A percentile compares a stretch with the other conserved stretches of the same genome.
Evolutionary conservation across 805 yeast species (phyloP).

Genomic region (Candida schatavii): DNA sequence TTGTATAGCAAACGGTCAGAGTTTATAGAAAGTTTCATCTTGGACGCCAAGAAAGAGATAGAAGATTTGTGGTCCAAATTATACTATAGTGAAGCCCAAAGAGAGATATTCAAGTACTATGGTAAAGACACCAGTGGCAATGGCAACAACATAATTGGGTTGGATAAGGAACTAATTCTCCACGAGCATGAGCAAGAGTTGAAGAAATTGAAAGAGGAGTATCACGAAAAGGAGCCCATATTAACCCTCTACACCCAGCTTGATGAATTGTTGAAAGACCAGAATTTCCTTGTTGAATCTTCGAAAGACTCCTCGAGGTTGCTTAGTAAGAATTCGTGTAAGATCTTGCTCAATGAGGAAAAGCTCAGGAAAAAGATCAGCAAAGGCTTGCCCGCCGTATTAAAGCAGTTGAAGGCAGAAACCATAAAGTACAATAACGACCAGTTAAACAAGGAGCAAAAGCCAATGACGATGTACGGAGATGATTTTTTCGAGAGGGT

Average conservation of each 20-base stretch:
- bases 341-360: constrained; percentile 77
- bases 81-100: constrained; percentile 54
- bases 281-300: constrained; percentile 60
- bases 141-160: constrained; percentile 25
- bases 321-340: constrained; percentile 71
- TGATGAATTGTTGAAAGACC: constrained; percentile 56
- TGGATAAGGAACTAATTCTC: constrained; percentile 57
- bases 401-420: constrained; percentile 48
- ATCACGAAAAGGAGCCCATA: constrained; percentile 51
- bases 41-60: constrained; percentile 58
- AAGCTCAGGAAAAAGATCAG: constrained; percentile 63
- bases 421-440: constrained; percentile 47
- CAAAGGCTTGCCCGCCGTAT: constrained; percentile 65
- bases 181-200: constrained; percentile 65
- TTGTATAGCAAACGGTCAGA: constrained; percentile 59
- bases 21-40: constrained; percentile 65
- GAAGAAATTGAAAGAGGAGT: constrained; percentile 45
- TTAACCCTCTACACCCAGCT: constrained; percentile 55
- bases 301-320: constrained; percentile 79
- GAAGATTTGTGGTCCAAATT: constrained; percentile 60
- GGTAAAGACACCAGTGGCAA: constrained; percentile 21
- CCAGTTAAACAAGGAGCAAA: constrained; percentile 16
- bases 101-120: constrained; percentile 44
- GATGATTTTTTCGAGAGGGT: constrained; percentile 44
- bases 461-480: constrained; percentile 42